Percentiles rank a stretch among this genome's conserved stretches.
These are phyloP conservation scores for Chaetomiaceae sp. DNA, from an alignment of 2,329 filamentous ascomycete species.

Conservation along the genomic window DNA sequence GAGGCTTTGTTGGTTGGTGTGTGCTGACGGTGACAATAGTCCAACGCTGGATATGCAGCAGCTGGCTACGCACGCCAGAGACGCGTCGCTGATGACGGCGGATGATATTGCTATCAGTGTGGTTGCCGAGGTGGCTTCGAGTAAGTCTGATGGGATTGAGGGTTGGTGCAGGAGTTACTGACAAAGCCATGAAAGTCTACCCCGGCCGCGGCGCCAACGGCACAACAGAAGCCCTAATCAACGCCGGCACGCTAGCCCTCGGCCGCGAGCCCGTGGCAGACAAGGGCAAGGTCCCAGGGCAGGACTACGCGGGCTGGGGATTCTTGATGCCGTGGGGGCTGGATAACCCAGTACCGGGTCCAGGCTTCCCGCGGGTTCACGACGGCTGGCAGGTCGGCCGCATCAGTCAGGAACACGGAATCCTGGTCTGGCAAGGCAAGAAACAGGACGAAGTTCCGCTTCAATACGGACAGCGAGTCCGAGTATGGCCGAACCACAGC, in stretches of 20 bases:
- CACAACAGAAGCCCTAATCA: slow-evolving; percentile 61
- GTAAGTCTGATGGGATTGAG: slow-evolving; percentile 2
- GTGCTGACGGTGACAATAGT: slow-evolving; percentile 57
- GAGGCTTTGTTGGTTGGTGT: too few relatives aligned
- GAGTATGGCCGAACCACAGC: slow-evolving; percentile 76
- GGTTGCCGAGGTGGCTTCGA: slow-evolving; percentile 58
- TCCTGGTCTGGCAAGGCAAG: slow-evolving; percentile 55
- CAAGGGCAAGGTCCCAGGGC: slow-evolving; percentile 30
- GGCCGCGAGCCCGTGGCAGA: slow-evolving; percentile 68
- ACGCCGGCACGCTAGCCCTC: slow-evolving; percentile 64
- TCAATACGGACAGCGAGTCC: slow-evolving; percentile 60
- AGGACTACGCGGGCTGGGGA: slow-evolving; percentile 66
- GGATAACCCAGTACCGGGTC: slow-evolving; percentile 33
- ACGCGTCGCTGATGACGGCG: slow-evolving; percentile 41
- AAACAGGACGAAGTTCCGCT: slow-evolving; percentile 47
- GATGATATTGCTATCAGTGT: slow-evolving; percentile 62
- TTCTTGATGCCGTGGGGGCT: slow-evolving; percentile 58
- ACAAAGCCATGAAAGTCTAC: slow-evolving; percentile 44
- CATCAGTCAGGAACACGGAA: slow-evolving; percentile 75
- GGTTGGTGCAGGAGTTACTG: not conserved
- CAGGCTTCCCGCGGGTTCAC: slow-evolving; percentile 40
- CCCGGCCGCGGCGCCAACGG: slow-evolving; percentile 47
- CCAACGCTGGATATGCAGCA: slow-evolving; percentile 75
- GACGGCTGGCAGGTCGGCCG: slow-evolving; percentile 63
- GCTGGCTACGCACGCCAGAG: slow-evolving; percentile 61